These are phyloP conservation scores for Trichosanthes truncata DNA, from an alignment of 306 rosid species.

Conservation along the genomic window DNA sequence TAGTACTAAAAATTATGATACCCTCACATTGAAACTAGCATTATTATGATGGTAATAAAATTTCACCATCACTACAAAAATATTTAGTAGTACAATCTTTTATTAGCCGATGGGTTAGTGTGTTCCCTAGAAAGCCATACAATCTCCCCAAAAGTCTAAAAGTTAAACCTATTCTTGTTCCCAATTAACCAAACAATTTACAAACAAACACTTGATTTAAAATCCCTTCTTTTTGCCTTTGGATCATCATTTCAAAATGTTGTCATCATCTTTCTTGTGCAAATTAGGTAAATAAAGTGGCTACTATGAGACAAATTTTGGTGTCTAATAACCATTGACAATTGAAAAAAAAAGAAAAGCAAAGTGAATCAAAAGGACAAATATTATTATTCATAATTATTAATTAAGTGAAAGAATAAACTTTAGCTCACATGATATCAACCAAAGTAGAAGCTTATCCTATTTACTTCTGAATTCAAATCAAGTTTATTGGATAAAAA, in stretches of 20 bases:
- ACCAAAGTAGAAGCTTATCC: not conserved
- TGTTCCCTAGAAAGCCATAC: constrained; percentile 25
- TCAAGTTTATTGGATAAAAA: no score
- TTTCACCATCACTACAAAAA: not conserved
- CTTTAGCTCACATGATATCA: not conserved
- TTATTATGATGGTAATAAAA: not conserved
- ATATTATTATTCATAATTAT: not conserved
- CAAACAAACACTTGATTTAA: constrained; percentile 4
- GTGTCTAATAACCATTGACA: not conserved
- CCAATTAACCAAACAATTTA: constrained; percentile 48
- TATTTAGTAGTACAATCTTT: constrained; percentile 6
- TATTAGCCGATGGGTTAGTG: constrained; percentile 22
- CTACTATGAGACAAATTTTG: not conserved
- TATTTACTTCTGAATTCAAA: not conserved
- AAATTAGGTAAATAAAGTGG: not conserved
- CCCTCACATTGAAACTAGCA: not conserved
- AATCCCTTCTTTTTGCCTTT: constrained; percentile 2
- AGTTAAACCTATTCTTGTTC: constrained; percentile 44
- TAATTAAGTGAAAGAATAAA: not conserved
- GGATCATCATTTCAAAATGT: not conserved
- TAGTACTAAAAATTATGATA: not conserved
- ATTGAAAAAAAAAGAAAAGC: not conserved
- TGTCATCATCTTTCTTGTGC: not conserved
- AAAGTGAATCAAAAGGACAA: not conserved
- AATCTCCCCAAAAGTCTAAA: constrained; percentile 37